phyloP scores from a whole-genome alignment of 139 green algal genomes.

The Nannochloris sp. region DNA sequence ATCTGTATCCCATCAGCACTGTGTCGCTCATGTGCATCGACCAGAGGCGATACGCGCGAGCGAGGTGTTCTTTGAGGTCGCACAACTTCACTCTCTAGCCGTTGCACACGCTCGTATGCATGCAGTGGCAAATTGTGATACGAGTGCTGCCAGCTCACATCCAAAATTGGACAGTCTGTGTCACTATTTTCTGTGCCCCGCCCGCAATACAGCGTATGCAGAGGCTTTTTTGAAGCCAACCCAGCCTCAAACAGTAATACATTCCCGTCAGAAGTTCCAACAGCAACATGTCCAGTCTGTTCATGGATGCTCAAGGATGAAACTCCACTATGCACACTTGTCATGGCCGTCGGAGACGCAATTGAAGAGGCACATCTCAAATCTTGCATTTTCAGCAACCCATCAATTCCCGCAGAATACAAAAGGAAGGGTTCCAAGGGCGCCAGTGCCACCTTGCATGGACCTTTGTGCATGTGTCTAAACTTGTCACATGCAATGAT shows the following conservation, averaged over 20 bases:
- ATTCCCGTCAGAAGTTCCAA: slow-evolving; percentile 15
- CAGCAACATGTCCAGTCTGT: slow-evolving; percentile 13
- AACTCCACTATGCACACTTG: background rate
- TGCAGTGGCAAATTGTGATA: slow-evolving; percentile 5
- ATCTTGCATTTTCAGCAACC: slow-evolving; percentile 12
- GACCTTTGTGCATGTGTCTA: slow-evolving; percentile 7
- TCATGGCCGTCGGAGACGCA: background rate
- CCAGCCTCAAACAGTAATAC: slow-evolving; percentile 23
- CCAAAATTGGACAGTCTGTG: slow-evolving; percentile 3
- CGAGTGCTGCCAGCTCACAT: slow-evolving; percentile 26
- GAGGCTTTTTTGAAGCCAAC: slow-evolving; percentile 1
- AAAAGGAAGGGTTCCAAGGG: slow-evolving; percentile 8
- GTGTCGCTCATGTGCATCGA: too few species aligned
- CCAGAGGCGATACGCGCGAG: too few species aligned
- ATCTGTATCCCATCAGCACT: too few species aligned
- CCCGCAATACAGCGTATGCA: background rate
- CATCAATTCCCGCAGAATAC: slow-evolving; percentile 1
- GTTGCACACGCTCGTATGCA: background rate
- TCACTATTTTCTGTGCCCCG: background rate
- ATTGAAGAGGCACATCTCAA: slow-evolving; percentile 1
- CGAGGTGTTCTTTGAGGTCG: too few species aligned
- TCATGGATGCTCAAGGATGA: slow-evolving; percentile 16
- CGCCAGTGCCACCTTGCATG: slow-evolving; percentile 8
- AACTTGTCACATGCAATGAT: slow-evolving; percentile 2
- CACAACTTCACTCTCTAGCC: background rate